These are phyloP conservation scores for Tillandsia leiboldiana DNA, from an alignment of 176 grass and related monocot species.

Conservation along the genomic window DNA sequence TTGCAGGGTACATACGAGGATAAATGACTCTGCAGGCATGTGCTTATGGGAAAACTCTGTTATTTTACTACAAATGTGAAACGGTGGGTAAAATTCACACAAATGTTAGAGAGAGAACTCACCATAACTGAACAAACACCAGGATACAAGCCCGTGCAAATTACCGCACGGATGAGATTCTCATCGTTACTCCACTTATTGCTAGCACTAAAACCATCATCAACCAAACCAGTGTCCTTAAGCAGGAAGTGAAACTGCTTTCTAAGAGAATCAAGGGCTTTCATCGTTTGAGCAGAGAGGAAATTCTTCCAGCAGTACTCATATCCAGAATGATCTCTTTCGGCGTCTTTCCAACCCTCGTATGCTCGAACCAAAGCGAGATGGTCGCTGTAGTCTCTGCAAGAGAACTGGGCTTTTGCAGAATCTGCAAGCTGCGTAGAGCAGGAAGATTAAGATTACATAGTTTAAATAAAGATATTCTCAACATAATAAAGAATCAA, in stretches of 20 bases:
- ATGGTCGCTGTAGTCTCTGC: slow-evolving; percentile 81
- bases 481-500: slow-evolving; percentile 9
- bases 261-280: slow-evolving; percentile 80
- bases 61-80: neutral
- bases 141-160: slow-evolving; percentile 95
- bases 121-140: slow-evolving; percentile 98
- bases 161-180: slow-evolving; percentile 71
- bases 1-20: neutral
- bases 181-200: slow-evolving; percentile 92
- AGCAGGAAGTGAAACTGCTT: slow-evolving; percentile 84
- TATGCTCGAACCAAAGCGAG: slow-evolving; percentile 81
- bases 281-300: slow-evolving; percentile 82
- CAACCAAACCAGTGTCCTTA: slow-evolving; percentile 78
- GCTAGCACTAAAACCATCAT: slow-evolving; percentile 56
- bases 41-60: too few species aligned
- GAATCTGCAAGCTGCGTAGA: slow-evolving; percentile 80
- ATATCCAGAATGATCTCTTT: slow-evolving; percentile 87
- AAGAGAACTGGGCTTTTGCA: slow-evolving; percentile 87
- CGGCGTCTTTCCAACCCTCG: slow-evolving; percentile 88
- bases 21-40: neutral
- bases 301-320: slow-evolving; percentile 99
- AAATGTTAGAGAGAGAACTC: slow-evolving; percentile 16
- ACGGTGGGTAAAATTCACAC: too few species aligned
- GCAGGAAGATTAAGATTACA: slow-evolving; percentile 12
- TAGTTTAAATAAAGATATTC: neutral